These are phyloP conservation scores for Aspergillus homomorphus DNA, from an alignment of 495 filamentous ascomycete species.

Conservation along the genomic window DNA sequence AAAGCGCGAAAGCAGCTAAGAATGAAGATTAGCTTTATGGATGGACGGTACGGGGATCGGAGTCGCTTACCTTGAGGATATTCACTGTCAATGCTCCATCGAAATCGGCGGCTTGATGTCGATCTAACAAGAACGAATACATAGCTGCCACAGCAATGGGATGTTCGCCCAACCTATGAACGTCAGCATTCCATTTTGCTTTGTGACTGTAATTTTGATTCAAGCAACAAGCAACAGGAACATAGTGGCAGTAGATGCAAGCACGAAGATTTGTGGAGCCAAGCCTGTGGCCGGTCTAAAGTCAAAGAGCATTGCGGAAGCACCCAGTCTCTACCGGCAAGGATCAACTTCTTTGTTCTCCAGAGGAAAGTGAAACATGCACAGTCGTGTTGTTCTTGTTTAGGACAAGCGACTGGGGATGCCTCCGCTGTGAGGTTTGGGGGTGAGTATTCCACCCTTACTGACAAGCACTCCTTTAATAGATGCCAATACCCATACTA, in stretches of 20 bases:
- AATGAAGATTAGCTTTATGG: constrained; percentile 5
- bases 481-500: constrained; percentile 26
- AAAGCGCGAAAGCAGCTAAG: constrained; percentile 60
- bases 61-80: constrained; percentile 54
- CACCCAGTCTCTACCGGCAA: constrained; percentile 7
- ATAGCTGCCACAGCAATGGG: constrained; percentile 51
- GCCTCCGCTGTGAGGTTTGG: constrained; percentile 10
- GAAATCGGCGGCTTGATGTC: constrained; percentile 63
- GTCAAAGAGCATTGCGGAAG: neutral
- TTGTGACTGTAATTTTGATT: neutral
- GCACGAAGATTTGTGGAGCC: neutral
- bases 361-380: neutral
- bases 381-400: constrained; percentile 25
- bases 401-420: constrained; percentile 25
- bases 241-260: neutral
- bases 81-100: constrained; percentile 59
- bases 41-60: neutral
- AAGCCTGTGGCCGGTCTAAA: neutral
- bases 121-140: constrained; percentile 63
- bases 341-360: constrained; percentile 1
- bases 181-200: constrained; percentile 27
- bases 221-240: neutral
- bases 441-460: constrained; percentile 22
- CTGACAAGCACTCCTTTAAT: constrained; percentile 32
- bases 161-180: constrained; percentile 56